A percentile compares a stretch with the other conserved stretches of the same genome.
Conservation (phyloP, 768 basidiomycete genomes). For the Harrya chromipes region DNA sequence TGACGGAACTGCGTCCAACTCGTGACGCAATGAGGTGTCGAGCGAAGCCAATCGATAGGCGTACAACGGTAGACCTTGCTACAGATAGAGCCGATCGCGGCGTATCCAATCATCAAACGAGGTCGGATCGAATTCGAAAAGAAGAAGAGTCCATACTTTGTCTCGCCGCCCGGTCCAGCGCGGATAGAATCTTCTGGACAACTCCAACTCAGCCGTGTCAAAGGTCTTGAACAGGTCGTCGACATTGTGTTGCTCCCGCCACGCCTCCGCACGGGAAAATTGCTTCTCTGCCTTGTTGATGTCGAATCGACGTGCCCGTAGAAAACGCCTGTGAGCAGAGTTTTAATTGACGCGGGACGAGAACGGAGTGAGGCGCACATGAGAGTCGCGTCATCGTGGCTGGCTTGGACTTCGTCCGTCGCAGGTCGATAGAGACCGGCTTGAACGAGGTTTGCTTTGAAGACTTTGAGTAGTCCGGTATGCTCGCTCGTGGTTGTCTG, state of each 20-base stretch:
- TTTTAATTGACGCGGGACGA: not conserved
- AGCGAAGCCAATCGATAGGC: slow-evolving; percentile 74
- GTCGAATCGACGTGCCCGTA: slow-evolving; percentile 75
- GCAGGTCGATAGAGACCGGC: slow-evolving; percentile 51
- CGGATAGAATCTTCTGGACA: slow-evolving; percentile 64
- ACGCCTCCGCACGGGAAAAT: slow-evolving; percentile 63
- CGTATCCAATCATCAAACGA: not conserved
- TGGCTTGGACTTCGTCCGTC: slow-evolving; percentile 34
- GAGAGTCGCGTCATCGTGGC: slow-evolving; percentile 65
- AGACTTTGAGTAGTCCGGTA: slow-evolving; percentile 34
- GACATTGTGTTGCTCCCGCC: slow-evolving; percentile 63
- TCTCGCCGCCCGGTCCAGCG: slow-evolving; percentile 79
- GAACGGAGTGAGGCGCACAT: slow-evolving; percentile 41
- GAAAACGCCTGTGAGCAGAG: slow-evolving; percentile 59
- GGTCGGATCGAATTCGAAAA: not conserved
- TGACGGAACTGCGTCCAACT: slow-evolving; percentile 51
- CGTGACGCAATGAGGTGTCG: slow-evolving; percentile 48
- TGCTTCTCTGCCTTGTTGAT: slow-evolving; percentile 62
- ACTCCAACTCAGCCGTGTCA: slow-evolving; percentile 56
- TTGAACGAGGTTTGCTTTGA: slow-evolving; percentile 50
- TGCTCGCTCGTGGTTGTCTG: not conserved
- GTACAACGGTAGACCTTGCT: slow-evolving; percentile 71
- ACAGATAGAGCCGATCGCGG: not conserved
- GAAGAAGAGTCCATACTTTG: slow-evolving; percentile 46
- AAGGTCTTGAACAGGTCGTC: slow-evolving; percentile 62